These are phyloP conservation scores for Luffa aegyptiaca DNA, from an alignment of 306 rosid genomes.

Conservation along the genomic window DNA sequence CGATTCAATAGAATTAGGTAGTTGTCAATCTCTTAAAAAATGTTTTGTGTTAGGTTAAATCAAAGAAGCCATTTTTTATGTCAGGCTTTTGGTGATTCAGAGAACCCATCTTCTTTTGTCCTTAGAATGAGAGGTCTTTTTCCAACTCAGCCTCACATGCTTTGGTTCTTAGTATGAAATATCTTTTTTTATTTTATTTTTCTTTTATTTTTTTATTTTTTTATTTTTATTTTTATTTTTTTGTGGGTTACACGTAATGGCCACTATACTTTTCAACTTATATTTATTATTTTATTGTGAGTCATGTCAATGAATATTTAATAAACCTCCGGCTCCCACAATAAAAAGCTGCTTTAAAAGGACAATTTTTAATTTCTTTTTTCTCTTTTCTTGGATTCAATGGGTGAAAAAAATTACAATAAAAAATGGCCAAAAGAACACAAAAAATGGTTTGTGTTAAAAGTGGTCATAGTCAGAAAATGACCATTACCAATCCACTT, in stretches of 20 bases:
- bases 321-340: neutral
- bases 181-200: neutral
- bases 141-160: slow-evolving; percentile 51
- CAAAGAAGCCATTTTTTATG: neutral
- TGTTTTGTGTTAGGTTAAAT: neutral
- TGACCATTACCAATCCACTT: neutral
- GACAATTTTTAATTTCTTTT: neutral
- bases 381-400: neutral
- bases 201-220: slow-evolving; percentile 7
- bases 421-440: neutral
- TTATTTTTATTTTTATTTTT: slow-evolving; percentile 14
- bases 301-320: neutral
- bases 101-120: slow-evolving; percentile 11
- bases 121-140: slow-evolving; percentile 9
- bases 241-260: slow-evolving; percentile 36
- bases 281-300: neutral
- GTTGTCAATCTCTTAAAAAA: neutral
- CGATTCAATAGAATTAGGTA: too few relatives aligned
- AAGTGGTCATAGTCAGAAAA: neutral
- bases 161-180: slow-evolving; percentile 6
- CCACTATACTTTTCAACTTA: slow-evolving; percentile 21
- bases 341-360: slow-evolving; percentile 9
- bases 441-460: neutral
- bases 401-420: neutral
- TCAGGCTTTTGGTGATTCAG: neutral